Evolutionary conservation across 2,329 filamentous ascomycete species (phyloP), one percentile per base, ranked within the genome.

Genomic region (Coleophoma eucalyptorum): DNA sequence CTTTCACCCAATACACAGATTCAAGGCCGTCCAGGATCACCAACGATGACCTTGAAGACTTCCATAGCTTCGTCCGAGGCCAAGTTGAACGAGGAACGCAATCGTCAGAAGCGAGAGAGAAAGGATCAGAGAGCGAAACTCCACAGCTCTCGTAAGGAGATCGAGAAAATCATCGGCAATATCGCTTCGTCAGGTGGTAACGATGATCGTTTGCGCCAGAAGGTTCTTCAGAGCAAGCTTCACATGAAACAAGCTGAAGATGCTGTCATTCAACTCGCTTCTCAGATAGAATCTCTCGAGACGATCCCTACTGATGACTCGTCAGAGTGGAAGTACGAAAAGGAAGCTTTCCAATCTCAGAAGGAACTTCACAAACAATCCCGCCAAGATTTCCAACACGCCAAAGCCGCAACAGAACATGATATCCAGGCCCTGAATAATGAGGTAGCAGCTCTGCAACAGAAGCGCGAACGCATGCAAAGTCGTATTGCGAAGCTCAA

Each of bases 131-230:
- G 89, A 64, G 79, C 80, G 46, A 82, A 83, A 56, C 75, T 86
- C 55, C 84, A 86, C 58, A 72, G 78, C 18, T 70, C 89, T 59
- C 84, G 80, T 62, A 89, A 86, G 67, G 89, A 93, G 60, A 87
- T 89, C 55, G 87, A 91, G 61, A 79, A 78, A 46, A 76, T 89
- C 35, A 79, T 80, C 53, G 77, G 77, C 52, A 83, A 84, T 56
- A 80, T 90, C 43, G 77, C 84, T 50, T 86, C 86, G 34, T 78
- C 81, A 15, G 87, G 87, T 55, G 84, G 85, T 52, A 84, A 83
- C 58, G 89, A 93, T 67, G 89, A 92, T 62, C 86, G 88, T 64
- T 79, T 86, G 60, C 79, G 82, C 58, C 86, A 90, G 64, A 88
- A 90, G 66, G 81, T 89, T 43, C 79, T 84, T 55, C 89, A 92